Conservation (phyloP, 768 basidiomycete genomes). For the Lentinula aciculospora region DNA sequence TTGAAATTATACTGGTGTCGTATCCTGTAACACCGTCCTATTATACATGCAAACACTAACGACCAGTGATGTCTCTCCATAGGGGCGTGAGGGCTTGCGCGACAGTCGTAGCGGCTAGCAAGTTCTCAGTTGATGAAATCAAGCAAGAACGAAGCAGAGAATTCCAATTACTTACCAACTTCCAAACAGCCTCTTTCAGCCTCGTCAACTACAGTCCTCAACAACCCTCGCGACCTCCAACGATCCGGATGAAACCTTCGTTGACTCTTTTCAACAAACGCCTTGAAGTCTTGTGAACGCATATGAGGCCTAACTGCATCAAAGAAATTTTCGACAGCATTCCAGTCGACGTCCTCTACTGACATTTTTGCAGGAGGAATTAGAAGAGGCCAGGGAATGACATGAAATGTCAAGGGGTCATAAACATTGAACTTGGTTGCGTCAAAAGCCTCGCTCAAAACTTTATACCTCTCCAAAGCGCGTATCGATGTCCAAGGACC, state of each 20-base stretch:
- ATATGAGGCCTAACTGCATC: conserved; percentile 42
- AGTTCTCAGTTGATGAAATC: background rate
- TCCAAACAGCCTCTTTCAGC: conserved; percentile 53
- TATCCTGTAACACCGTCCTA: background rate
- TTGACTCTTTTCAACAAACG: conserved; percentile 65
- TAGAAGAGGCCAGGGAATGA: conserved; percentile 75
- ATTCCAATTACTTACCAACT: conserved; percentile 43
- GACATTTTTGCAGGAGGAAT: conserved; percentile 43
- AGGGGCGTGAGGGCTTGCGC: conserved; percentile 70
- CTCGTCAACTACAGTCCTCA: conserved; percentile 53
- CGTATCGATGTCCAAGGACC: conserved; percentile 60
- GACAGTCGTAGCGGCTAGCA: conserved; percentile 52
- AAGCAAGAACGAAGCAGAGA: background rate
- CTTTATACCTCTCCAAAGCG: conserved; percentile 67
- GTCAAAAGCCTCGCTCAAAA: conserved; percentile 60
- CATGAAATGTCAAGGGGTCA: conserved; percentile 50
- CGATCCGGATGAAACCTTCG: conserved; percentile 76
- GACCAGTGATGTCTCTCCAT: conserved; percentile 39
- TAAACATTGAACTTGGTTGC: conserved; percentile 45
- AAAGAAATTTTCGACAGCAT: conserved; percentile 70
- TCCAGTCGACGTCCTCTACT: conserved; percentile 67
- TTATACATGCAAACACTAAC: conserved; percentile 8
- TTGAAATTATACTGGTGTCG: background rate
- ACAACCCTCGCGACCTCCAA: conserved; percentile 65
- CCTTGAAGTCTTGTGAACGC: conserved; percentile 56